phyloP scores from a whole-genome alignment of 2,329 filamentous ascomycete species.

The Sclerotinia nivalis region DNA sequence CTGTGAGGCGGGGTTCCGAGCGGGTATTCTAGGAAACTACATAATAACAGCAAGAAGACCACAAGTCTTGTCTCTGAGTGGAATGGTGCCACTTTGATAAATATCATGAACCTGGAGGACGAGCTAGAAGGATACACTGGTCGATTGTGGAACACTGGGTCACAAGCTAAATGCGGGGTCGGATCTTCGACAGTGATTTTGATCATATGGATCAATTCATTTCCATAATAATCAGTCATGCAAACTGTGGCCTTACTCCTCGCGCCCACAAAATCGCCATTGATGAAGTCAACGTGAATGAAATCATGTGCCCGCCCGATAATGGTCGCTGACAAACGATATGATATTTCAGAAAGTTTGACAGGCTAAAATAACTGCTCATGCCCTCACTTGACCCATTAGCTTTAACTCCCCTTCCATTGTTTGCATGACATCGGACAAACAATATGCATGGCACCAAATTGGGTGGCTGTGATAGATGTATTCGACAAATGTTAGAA shows the following conservation, averaged over 20 bases:
- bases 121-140: neutral
- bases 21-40: conserved; percentile 64
- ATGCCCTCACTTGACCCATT: no score
- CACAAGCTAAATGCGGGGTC: neutral
- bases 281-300: neutral
- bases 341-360: no score
- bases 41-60: conserved; percentile 22
- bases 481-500: neutral
- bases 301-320: neutral
- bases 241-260: neutral
- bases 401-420: no score
- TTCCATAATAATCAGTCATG: no score
- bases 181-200: no score
- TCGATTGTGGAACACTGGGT: neutral
- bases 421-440: neutral
- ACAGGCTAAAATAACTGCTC: no score
- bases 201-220: neutral
- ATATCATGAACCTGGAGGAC: neutral
- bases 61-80: neutral
- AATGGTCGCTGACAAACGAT: neutral
- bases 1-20: conserved; percentile 43
- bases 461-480: no score
- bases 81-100: neutral
- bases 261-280: no score
- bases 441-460: neutral